phyloP scores from a whole-genome alignment of 1,139 yeast genomes.

The Geotrichum histeridarum region DNA sequence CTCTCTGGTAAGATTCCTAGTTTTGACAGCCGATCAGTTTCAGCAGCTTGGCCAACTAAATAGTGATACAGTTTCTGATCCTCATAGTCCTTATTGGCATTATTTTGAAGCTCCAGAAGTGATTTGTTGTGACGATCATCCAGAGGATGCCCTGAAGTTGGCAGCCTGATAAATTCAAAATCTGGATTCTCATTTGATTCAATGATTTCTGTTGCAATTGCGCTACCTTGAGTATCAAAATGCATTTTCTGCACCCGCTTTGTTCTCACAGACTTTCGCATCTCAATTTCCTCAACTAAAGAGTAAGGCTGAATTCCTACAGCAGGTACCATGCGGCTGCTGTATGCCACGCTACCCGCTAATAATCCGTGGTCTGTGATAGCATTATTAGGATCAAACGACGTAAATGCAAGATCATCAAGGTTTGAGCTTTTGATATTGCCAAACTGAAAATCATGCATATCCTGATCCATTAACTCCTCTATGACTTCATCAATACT shows the following conservation, averaged over 20 bases:
- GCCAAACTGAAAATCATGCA: neutral
- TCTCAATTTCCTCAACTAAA: conserved; percentile 38
- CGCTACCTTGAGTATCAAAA: conserved; percentile 27
- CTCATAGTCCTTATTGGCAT: conserved; percentile 34
- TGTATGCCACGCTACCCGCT: conserved; percentile 20
- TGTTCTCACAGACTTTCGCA: conserved; percentile 36
- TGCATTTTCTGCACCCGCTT: conserved; percentile 29
- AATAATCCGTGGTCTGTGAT: conserved; percentile 21
- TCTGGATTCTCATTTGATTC: conserved; percentile 18
- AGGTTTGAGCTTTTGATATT: conserved; percentile 17
- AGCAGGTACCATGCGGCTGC: conserved; percentile 20
- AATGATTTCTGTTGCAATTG: conserved; percentile 19
- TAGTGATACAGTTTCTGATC: conserved; percentile 29
- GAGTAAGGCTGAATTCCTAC: conserved; percentile 30
- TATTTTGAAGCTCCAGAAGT: conserved; percentile 34
- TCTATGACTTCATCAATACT: neutral
- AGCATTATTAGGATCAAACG: conserved; percentile 30
- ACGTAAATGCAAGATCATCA: conserved; percentile 33
- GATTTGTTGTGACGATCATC: conserved; percentile 32
- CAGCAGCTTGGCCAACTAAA: conserved; percentile 20
- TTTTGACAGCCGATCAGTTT: conserved; percentile 18
- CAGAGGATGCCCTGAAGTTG: conserved; percentile 30
- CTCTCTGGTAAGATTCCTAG: conserved; percentile 10
- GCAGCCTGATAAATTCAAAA: conserved; percentile 13
- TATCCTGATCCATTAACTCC: conserved; percentile 2